phyloP scores from a whole-genome alignment of 306 rosid species.

The Cucurbita ficifolia region DNA sequence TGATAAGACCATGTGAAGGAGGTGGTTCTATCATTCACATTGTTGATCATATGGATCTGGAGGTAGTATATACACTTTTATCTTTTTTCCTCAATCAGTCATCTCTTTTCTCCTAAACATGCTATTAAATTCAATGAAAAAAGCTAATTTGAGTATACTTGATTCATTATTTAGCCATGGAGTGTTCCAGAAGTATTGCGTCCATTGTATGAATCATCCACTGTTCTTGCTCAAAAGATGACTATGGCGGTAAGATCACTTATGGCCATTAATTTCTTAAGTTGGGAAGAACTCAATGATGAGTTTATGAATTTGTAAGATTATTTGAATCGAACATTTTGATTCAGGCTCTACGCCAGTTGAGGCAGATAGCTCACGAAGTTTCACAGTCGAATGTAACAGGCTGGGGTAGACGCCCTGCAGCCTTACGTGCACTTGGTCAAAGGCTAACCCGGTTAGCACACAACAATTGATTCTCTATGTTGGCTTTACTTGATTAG shows the following conservation, averaged over 20 bases:
- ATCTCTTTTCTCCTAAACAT: not conserved
- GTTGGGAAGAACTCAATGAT: not conserved
- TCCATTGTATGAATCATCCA: conserved; percentile 80
- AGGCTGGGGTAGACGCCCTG: conserved; percentile 96
- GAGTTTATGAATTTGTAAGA: not conserved
- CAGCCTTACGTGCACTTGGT: conserved; percentile 77
- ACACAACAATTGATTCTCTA: not conserved
- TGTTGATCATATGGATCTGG: conserved; percentile 89
- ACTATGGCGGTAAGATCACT: conserved; percentile 71
- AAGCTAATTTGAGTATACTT: conserved; percentile 7
- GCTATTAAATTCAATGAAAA: not conserved
- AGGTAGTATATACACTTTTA: conserved; percentile 26
- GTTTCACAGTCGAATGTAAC: conserved; percentile 78
- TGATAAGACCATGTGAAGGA: conserved; percentile 92
- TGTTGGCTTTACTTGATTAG: conserved; percentile 2
- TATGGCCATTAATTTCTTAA: not conserved
- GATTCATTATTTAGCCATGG: conserved; percentile 52
- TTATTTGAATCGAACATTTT: not conserved
- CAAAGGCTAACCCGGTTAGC: conserved; percentile 83
- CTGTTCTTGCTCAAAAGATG: conserved; percentile 82
- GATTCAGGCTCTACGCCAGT: conserved; percentile 71
- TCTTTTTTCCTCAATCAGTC: not conserved
- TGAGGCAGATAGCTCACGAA: conserved; percentile 88
- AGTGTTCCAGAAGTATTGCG: conserved; percentile 94
- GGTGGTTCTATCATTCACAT: conserved; percentile 95